Conservation (phyloP, 805 yeast species). For the Teunomyces gatunensis region DNA sequence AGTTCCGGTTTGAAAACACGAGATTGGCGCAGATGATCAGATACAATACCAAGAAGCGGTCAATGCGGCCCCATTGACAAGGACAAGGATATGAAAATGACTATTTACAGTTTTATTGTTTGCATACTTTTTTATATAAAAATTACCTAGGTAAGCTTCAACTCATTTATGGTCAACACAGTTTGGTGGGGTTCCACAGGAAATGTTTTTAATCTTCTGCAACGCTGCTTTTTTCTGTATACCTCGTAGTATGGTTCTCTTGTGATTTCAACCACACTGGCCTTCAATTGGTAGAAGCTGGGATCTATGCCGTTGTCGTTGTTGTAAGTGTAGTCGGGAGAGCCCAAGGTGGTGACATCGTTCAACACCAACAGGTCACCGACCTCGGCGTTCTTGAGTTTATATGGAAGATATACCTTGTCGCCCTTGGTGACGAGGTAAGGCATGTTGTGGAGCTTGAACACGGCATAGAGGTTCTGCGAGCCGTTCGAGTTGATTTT, state of each 20-base stretch:
- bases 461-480: conserved; percentile 69
- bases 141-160: conserved; percentile 42
- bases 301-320: conserved; percentile 41
- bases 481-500: conserved; percentile 58
- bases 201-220: conserved; percentile 73
- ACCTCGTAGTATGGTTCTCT: conserved; percentile 66
- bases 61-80: conserved; percentile 1
- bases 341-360: conserved; percentile 79
- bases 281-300: conserved; percentile 64
- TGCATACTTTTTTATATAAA: neutral
- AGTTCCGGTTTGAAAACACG: conserved; percentile 54
- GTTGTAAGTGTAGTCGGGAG: conserved; percentile 69
- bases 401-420: conserved; percentile 72
- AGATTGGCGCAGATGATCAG: conserved; percentile 53
- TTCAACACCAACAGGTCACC: conserved; percentile 79
- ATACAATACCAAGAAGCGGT: conserved; percentile 14
- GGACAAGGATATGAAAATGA: neutral
- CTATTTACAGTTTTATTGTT: neutral
- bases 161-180: conserved; percentile 70
- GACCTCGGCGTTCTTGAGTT: conserved; percentile 68
- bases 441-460: conserved; percentile 78
- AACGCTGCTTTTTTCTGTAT: conserved; percentile 63
- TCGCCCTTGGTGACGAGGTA: conserved; percentile 93
- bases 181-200: conserved; percentile 78
- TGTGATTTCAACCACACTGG: conserved; percentile 83